phyloP scores from a whole-genome alignment of 2,329 filamentous ascomycete genomes.

The Xylariomycetidae sp. region DNA sequence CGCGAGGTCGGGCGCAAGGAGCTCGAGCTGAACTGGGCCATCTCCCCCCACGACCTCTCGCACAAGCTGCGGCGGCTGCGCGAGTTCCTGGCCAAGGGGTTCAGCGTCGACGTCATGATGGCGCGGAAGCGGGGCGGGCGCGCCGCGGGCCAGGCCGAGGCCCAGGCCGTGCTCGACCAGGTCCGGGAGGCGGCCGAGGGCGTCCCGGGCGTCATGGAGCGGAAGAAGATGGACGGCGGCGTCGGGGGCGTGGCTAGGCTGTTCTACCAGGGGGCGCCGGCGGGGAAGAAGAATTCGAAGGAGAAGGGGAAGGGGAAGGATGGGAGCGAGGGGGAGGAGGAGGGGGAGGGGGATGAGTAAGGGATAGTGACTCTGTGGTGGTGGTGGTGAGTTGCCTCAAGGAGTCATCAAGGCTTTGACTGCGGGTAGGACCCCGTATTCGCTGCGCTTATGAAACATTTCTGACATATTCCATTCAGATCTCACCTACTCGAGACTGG shows the following conservation, averaged over 20 bases:
- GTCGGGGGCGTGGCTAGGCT: constrained; percentile 32
- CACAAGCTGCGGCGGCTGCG: constrained; percentile 64
- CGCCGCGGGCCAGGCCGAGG: constrained; percentile 57
- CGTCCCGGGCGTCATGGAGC: constrained; percentile 32
- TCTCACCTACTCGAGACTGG: too few species aligned
- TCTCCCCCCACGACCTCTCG: constrained; percentile 68
- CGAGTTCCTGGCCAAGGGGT: constrained; percentile 69
- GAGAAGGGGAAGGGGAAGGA: constrained; percentile 4
- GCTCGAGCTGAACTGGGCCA: constrained; percentile 88
- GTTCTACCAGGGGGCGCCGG: constrained; percentile 35
- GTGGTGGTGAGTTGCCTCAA: too few species aligned
- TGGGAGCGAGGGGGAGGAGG: background rate
- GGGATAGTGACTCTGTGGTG: too few species aligned
- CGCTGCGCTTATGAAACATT: too few species aligned
- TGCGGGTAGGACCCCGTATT: too few species aligned
- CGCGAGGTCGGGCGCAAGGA: constrained; percentile 57
- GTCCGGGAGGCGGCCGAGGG: constrained; percentile 32
- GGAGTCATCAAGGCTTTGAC: too few species aligned
- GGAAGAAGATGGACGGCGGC: constrained; percentile 34
- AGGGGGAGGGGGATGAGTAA: background rate
- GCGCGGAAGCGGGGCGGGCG: constrained; percentile 62
- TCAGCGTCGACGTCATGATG: constrained; percentile 69
- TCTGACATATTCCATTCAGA: too few species aligned
- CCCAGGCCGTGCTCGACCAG: constrained; percentile 49
- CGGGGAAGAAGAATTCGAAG: constrained; percentile 10